These are phyloP conservation scores for Panicum hallii DNA, from an alignment of 202 grass and related monocot species.

Conservation along the genomic window DNA sequence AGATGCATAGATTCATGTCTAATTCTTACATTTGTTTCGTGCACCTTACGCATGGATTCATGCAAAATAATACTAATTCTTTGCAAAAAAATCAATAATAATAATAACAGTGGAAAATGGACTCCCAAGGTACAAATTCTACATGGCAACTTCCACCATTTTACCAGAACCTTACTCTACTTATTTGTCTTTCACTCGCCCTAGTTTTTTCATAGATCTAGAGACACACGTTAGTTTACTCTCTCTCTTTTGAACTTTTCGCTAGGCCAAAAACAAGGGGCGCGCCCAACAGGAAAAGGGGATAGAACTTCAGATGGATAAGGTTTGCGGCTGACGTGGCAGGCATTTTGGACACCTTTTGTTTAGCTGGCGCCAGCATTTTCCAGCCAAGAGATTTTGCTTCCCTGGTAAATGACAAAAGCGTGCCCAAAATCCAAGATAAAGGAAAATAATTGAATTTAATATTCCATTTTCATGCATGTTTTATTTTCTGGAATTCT, in stretches of 20 bases:
- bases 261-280: neutral
- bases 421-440: neutral
- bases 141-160: no score
- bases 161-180: no score
- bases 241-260: neutral
- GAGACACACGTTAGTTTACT: neutral
- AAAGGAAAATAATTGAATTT: no score
- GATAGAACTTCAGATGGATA: constrained; percentile 36
- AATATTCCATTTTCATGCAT: neutral
- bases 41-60: no score
- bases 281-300: neutral
- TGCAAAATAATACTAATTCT: no score
- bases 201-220: neutral
- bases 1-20: no score
- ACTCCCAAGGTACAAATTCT: no score
- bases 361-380: neutral
- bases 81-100: no score
- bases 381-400: neutral
- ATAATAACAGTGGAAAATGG: no score
- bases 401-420: neutral
- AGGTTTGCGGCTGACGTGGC: constrained; percentile 44
- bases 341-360: neutral
- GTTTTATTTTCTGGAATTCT: neutral
- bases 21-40: no score
- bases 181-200: no score